Evolutionary conservation across 2,329 filamentous ascomycete species (phyloP).

Genomic region (Calonectria pseudoturangicola): DNA sequence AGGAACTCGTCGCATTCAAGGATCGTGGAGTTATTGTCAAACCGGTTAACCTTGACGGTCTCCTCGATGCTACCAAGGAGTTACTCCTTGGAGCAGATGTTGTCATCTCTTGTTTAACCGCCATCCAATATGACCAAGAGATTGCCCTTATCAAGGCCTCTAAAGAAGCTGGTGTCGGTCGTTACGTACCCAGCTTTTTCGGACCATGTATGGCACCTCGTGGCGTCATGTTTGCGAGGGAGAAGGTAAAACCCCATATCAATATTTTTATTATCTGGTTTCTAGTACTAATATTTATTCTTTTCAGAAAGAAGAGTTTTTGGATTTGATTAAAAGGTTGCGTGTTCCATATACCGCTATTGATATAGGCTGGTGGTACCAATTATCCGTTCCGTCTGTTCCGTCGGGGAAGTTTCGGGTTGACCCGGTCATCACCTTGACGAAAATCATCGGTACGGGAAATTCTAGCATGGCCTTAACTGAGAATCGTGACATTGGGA

Average conservation of each 20-base stretch:
- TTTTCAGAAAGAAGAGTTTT: slow-evolving; percentile 7
- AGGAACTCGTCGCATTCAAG: background rate
- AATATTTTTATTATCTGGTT: background rate
- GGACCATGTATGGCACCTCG: slow-evolving; percentile 1
- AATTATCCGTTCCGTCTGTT: background rate
- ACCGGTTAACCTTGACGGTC: slow-evolving; percentile 1
- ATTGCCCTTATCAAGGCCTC: background rate
- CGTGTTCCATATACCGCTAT: background rate
- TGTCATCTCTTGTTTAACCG: background rate
- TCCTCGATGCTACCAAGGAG: background rate
- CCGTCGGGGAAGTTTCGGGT: background rate
- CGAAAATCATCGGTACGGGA: slow-evolving; percentile 7
- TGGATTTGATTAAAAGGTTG: background rate
- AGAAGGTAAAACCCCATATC: background rate
- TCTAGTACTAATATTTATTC: background rate
- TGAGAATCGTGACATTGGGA: background rate
- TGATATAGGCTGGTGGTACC: background rate
- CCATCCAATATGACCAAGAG: background rate
- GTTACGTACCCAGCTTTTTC: slow-evolving; percentile 6
- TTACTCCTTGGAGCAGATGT: slow-evolving; percentile 4
- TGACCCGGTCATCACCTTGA: background rate
- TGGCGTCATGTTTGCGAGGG: slow-evolving; percentile 11
- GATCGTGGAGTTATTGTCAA: background rate
- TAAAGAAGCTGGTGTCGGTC: background rate
- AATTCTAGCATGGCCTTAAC: background rate